Percentiles rank a stretch among this genome's conserved stretches.
Evolutionary conservation across 148 eudicot genomes (phyloP).

Genomic region (Camellia sinensis): DNA sequence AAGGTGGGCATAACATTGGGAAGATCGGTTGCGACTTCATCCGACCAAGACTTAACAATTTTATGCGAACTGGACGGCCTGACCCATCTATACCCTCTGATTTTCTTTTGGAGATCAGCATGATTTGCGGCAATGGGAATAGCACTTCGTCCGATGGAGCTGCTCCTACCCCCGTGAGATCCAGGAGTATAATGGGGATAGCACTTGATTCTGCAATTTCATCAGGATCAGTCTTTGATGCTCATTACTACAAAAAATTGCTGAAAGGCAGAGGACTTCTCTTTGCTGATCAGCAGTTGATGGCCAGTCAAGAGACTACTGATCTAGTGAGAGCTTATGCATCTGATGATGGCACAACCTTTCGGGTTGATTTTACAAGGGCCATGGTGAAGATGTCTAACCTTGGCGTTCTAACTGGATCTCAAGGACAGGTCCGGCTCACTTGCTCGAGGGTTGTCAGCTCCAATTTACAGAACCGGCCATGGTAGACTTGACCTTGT

Average conservation of each 20-base stretch:
- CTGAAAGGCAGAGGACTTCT: slow-evolving; percentile 45
- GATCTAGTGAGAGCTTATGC: slow-evolving; percentile 38
- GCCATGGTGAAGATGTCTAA: slow-evolving; percentile 45
- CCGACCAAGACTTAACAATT: slow-evolving; percentile 27
- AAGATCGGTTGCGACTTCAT: slow-evolving; percentile 46
- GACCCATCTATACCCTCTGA: slow-evolving; percentile 39
- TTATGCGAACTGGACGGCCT: slow-evolving; percentile 28
- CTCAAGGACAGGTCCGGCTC: slow-evolving; percentile 36
- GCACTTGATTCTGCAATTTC: slow-evolving; percentile 15
- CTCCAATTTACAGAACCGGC: not conserved
- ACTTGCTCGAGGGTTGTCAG: slow-evolving; percentile 29
- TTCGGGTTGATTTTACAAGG: slow-evolving; percentile 34
- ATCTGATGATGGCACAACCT: slow-evolving; percentile 36
- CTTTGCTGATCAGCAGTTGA: slow-evolving; percentile 45
- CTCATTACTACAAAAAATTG: slow-evolving; percentile 39
- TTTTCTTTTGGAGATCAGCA: slow-evolving; percentile 24
- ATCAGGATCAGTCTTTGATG: slow-evolving; percentile 32
- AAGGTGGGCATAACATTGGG: slow-evolving; percentile 55
- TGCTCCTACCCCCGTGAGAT: slow-evolving; percentile 26
- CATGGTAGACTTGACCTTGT: not conserved
- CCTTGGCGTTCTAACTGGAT: slow-evolving; percentile 23
- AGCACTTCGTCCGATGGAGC: slow-evolving; percentile 13
- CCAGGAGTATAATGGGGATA: slow-evolving; percentile 9
- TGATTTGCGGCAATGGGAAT: slow-evolving; percentile 17
- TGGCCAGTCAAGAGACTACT: slow-evolving; percentile 41